Evolutionary conservation across 1,139 yeast species (phyloP).

Genomic region (Candida pseudoviswanathii): DNA sequence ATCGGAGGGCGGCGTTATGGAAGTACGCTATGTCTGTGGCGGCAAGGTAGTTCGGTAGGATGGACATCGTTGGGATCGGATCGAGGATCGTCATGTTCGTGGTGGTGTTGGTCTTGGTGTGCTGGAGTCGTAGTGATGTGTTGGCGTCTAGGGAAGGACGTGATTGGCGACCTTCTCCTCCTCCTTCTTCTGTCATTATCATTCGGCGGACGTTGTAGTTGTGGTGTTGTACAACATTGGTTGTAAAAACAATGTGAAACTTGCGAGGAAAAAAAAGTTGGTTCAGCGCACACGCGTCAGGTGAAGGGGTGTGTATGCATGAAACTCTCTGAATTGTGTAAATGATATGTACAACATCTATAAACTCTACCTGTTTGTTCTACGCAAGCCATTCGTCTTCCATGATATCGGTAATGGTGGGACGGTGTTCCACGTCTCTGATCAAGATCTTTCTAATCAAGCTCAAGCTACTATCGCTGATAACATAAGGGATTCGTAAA

Average conservation of each 20-base stretch:
- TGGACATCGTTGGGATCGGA: conserved; percentile 5
- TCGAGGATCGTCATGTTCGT: neutral
- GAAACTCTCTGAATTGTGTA: too few species aligned
- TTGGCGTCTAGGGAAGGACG: too few species aligned
- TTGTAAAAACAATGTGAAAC: neutral
- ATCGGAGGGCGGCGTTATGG: neutral
- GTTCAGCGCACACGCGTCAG: neutral
- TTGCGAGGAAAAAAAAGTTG: neutral
- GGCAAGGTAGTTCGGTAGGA: neutral
- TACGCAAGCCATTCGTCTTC: conserved; percentile 67
- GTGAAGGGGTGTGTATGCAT: too few species aligned
- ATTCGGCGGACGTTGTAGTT: neutral
- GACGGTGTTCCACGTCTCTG: conserved; percentile 65
- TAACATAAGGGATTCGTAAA: conserved; percentile 63
- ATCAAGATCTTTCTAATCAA: conserved; percentile 67
- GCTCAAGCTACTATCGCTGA: conserved; percentile 59
- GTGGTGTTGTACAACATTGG: neutral
- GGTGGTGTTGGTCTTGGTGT: neutral
- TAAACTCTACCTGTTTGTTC: neutral
- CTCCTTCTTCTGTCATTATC: neutral
- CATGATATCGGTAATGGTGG: conserved; percentile 69
- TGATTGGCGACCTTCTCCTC: neutral
- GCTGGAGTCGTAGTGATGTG: neutral
- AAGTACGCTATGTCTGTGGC: neutral
- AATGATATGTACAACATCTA: neutral